Evolutionary conservation across 2,329 filamentous ascomycete genomes (phyloP).

Genomic region (Venturia carpophila): DNA sequence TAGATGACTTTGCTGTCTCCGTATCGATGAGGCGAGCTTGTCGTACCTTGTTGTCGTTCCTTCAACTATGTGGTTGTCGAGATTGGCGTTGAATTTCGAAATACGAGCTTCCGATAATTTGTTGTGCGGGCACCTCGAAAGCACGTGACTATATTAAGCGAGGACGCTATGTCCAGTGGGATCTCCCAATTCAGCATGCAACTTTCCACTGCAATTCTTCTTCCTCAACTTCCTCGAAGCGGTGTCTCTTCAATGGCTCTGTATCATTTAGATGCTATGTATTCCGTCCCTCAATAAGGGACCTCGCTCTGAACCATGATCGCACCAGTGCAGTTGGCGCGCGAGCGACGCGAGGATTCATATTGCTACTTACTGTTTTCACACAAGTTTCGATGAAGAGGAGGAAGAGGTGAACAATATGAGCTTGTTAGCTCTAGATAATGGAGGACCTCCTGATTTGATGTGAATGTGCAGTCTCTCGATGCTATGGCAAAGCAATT

Average conservation of each 20-base stretch:
- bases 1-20: background rate
- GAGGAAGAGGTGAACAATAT: background rate
- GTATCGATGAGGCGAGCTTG: background rate
- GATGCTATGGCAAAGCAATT: background rate
- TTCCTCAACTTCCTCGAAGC: no score
- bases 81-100: background rate
- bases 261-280: no score
- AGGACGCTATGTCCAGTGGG: background rate
- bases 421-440: background rate
- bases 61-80: slow-evolving; percentile 9
- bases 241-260: no score
- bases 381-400: background rate
- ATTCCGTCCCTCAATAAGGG: no score
- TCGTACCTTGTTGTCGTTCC: slow-evolving; percentile 11
- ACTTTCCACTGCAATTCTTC: no score
- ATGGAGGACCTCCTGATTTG: background rate
- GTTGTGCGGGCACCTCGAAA: background rate
- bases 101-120: background rate
- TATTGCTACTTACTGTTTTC: background rate
- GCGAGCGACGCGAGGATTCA: background rate
- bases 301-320: no score
- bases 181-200: no score
- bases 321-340: no score
- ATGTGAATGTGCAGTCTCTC: background rate
- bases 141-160: background rate